Evolutionary conservation across 2,329 filamentous ascomycete genomes (phyloP).

Genomic region (Cladophialophora immunda): DNA sequence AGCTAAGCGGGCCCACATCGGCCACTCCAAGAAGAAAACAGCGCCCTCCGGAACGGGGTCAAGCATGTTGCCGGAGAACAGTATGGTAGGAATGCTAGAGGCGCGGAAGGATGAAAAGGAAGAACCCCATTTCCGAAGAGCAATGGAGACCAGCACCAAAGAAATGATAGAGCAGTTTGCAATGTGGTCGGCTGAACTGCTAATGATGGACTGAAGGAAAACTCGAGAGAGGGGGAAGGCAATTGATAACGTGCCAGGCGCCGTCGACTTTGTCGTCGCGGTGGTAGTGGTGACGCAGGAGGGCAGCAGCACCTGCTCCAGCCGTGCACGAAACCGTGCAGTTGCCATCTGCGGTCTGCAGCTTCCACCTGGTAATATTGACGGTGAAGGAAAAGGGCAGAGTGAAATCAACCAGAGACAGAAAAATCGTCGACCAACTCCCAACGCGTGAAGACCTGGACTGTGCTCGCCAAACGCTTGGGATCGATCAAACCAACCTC

Average conservation of each 20-base stretch:
- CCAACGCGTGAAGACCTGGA: neutral
- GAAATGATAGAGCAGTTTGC: conserved; percentile 34
- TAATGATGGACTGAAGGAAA: conserved; percentile 30
- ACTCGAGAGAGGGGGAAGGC: conserved; percentile 13
- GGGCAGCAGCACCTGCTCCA: conserved; percentile 29
- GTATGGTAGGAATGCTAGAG: conserved; percentile 33
- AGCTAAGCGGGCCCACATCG: conserved; percentile 39
- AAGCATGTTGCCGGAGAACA: conserved; percentile 29
- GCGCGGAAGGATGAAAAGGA: conserved; percentile 31
- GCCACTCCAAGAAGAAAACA: conserved; percentile 38
- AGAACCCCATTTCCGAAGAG: conserved; percentile 35
- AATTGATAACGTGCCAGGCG: conserved; percentile 5
- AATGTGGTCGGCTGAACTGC: conserved; percentile 28
- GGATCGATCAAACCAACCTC: conserved; percentile 1
- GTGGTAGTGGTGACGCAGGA: conserved; percentile 18
- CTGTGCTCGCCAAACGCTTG: neutral
- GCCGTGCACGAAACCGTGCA: conserved; percentile 19
- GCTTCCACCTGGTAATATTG: conserved; percentile 11
- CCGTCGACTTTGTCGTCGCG: conserved; percentile 5
- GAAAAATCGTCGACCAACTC: neutral
- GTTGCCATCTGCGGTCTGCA: conserved; percentile 22
- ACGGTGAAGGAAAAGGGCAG: conserved; percentile 7
- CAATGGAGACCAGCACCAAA: conserved; percentile 31
- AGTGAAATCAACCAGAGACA: neutral
- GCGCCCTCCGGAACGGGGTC: conserved; percentile 19